Evolutionary conservation across 164 flowering plant genomes (phyloP).

Genomic region (Echeveria elegans): DNA sequence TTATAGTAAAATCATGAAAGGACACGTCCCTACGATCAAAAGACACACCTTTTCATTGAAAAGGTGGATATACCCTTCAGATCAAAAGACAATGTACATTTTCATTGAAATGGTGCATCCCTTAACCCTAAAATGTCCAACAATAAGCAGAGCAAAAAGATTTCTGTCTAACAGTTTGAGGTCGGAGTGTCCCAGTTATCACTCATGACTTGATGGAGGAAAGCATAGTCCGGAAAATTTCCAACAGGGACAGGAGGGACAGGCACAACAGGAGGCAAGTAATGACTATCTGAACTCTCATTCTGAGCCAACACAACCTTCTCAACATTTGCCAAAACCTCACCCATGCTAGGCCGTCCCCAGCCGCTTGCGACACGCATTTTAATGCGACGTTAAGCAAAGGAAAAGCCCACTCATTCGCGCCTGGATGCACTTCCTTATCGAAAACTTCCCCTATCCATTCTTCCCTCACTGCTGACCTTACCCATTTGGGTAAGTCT

Average conservation of each 20-base stretch:
- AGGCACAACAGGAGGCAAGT: conserved; percentile 22
- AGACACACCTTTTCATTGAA: too few relatives aligned
- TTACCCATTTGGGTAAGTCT: conserved; percentile 60
- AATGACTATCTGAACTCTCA: conserved; percentile 16
- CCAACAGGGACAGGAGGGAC: conserved; percentile 14
- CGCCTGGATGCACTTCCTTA: conserved; percentile 32
- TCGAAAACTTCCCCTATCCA: conserved; percentile 75
- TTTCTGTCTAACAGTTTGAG: conserved; percentile 27
- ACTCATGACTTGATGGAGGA: conserved; percentile 34
- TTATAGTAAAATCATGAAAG: too few relatives aligned
- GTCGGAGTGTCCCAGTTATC: conserved; percentile 44
- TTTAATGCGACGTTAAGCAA: conserved; percentile 38
- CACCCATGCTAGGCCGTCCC: conserved; percentile 32
- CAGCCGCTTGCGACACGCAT: conserved; percentile 33
- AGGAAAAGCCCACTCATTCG: conserved; percentile 38
- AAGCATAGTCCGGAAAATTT: conserved; percentile 18
- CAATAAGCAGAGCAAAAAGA: too few relatives aligned
- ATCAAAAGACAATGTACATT: too few relatives aligned
- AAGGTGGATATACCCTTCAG: too few relatives aligned
- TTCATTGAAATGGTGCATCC: too few relatives aligned
- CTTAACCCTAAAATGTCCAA: too few relatives aligned
- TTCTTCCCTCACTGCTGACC: conserved; percentile 55
- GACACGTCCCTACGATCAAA: too few relatives aligned
- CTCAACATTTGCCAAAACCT: conserved; percentile 40
- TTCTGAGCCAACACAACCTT: conserved; percentile 26